A percentile compares a stretch with the other conserved stretches of the same genome.
Evolutionary conservation across 2,329 filamentous ascomycete genomes (phyloP).

Genomic region (Fusarium xyrophilum): DNA sequence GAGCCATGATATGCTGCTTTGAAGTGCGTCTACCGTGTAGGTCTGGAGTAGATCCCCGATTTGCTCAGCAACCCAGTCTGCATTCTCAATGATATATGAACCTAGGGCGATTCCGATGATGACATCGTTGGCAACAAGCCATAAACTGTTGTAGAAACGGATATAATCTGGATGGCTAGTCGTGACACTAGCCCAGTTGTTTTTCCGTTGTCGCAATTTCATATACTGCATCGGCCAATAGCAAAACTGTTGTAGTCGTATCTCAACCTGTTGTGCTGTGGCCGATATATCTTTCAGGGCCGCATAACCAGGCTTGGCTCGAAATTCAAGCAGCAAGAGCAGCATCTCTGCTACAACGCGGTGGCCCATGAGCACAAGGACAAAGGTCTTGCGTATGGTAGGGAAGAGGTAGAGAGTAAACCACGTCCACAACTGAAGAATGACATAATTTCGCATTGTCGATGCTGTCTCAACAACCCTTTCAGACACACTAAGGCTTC

Average conservation of each 20-base stretch:
- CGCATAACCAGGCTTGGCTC: conserved; percentile 75
- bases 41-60: conserved; percentile 77
- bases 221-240: conserved; percentile 99
- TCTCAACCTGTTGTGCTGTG: conserved; percentile 96
- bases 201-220: conserved; percentile 85
- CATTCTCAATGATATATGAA: conserved; percentile 96
- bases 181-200: conserved; percentile 94
- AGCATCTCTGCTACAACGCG: conserved; percentile 82
- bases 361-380: conserved; percentile 80
- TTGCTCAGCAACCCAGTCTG: conserved; percentile 79
- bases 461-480: conserved; percentile 92
- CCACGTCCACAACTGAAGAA: conserved; percentile 72
- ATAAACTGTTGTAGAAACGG: conserved; percentile 97
- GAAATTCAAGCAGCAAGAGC: conserved; percentile 83
- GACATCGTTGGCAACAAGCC: conserved; percentile 97
- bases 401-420: conserved; percentile 81
- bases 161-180: conserved; percentile 98
- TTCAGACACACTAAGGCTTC: conserved; percentile 91
- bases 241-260: conserved; percentile 95
- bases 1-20: conserved; percentile 90
- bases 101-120: conserved; percentile 97
- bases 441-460: conserved; percentile 78
- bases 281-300: conserved; percentile 96
- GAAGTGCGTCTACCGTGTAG: conserved; percentile 89
- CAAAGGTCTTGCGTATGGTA: conserved; percentile 73